phyloP scores from a whole-genome alignment of 208 protist genomes.

The Vickermania ingenoplastis region DNA sequence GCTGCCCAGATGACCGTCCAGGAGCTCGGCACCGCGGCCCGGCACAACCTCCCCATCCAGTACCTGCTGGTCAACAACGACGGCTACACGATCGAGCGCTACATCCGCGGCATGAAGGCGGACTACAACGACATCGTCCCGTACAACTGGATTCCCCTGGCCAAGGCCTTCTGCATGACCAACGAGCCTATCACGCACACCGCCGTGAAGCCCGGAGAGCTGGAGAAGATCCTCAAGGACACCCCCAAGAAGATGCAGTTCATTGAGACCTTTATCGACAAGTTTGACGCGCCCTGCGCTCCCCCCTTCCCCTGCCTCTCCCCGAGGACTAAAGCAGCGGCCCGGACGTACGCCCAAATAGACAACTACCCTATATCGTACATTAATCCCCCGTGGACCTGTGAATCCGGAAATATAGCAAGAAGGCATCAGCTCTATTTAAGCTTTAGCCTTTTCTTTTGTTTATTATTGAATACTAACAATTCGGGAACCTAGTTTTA shows the following conservation, averaged over 20 bases:
- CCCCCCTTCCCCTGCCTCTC: too few species aligned
- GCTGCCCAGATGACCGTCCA: slow-evolving; percentile 53
- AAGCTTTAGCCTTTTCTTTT: too few species aligned
- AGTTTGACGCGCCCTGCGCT: too few species aligned
- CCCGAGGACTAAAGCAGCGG: too few species aligned
- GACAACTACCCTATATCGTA: too few species aligned
- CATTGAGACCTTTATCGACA: too few species aligned
- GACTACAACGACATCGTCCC: slow-evolving; percentile 37
- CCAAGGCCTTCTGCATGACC: slow-evolving; percentile 11
- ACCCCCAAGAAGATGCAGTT: slow-evolving; percentile 1
- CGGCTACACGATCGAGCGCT: slow-evolving; percentile 47
- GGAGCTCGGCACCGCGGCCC: slow-evolving; percentile 20
- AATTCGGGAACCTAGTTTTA: too few species aligned
- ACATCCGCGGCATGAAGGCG: slow-evolving; percentile 24
- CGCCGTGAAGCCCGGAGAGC: slow-evolving; percentile 11
- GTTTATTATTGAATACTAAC: too few species aligned
- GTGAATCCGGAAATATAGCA: too few species aligned
- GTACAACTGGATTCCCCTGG: slow-evolving; percentile 29
- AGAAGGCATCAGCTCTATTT: too few species aligned
- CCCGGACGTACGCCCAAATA: too few species aligned
- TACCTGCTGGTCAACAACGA: slow-evolving; percentile 44
- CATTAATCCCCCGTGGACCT: too few species aligned
- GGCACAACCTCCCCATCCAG: slow-evolving; percentile 13
- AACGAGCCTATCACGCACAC: slow-evolving; percentile 5
- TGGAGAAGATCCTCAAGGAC: slow-evolving; percentile 5